Evolutionary conservation across 768 basidiomycete genomes (phyloP).

Genomic region (Russula compacta): DNA sequence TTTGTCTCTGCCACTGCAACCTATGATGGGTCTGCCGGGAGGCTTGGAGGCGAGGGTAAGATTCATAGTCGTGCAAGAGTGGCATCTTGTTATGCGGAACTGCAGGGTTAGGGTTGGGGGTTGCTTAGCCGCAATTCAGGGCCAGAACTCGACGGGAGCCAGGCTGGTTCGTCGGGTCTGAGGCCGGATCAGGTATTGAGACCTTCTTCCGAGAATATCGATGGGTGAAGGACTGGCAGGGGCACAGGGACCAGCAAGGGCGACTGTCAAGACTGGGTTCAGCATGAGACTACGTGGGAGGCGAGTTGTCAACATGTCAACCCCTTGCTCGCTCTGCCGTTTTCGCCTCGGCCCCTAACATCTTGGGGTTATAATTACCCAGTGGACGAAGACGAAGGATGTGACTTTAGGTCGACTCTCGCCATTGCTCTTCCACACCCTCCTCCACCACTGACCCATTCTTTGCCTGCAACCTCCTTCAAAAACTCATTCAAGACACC

Average conservation of each 20-base stretch:
- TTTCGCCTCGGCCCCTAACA: not conserved
- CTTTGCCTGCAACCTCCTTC: constrained; percentile 12
- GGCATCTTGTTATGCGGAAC: not conserved
- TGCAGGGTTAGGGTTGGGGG: too few species aligned
- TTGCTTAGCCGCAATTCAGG: not conserved
- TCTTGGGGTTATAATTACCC: constrained; percentile 1
- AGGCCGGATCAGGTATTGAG: constrained; percentile 3
- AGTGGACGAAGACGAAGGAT: not conserved
- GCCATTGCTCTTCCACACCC: not conserved
- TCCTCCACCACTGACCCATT: constrained; percentile 4
- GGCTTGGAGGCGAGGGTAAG: not conserved
- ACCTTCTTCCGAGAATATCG: too few species aligned
- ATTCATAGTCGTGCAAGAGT: too few species aligned
- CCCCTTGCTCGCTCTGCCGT: not conserved
- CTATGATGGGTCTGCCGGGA: not conserved
- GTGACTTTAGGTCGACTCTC: not conserved
- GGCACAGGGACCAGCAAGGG: constrained; percentile 6
- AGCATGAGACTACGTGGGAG: not conserved
- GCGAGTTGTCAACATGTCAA: not conserved
- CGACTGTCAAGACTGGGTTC: not conserved
- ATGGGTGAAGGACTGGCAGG: too few species aligned
- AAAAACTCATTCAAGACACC: constrained; percentile 13
- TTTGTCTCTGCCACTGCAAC: not conserved
- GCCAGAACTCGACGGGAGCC: not conserved
- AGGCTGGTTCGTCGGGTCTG: too few species aligned